Evolutionary conservation across 371 early-diverging fungal genomes (phyloP).

Genomic region (Globomyces sp.): DNA sequence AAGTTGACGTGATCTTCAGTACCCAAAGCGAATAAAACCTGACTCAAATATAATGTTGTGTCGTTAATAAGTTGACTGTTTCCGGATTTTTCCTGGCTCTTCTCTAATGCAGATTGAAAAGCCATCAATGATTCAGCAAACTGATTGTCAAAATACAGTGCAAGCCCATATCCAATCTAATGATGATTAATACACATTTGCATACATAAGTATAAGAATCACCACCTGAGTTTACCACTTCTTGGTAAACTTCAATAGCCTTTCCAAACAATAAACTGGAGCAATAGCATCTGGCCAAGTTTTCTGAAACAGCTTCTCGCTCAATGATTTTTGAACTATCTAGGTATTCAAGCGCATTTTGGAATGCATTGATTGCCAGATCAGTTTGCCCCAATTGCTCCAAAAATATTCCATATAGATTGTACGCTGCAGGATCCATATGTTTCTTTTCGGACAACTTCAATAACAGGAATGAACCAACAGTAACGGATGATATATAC

Average conservation of each 20-base stretch:
- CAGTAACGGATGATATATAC: background rate
- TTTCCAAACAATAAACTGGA: constrained; percentile 14
- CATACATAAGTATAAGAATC: constrained; percentile 53
- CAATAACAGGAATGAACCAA: constrained; percentile 59
- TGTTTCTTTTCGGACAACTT: constrained; percentile 69
- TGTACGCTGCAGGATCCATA: constrained; percentile 61
- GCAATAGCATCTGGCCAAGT: constrained; percentile 20
- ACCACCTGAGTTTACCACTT: background rate
- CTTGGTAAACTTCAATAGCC: constrained; percentile 4
- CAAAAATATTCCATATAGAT: constrained; percentile 71
- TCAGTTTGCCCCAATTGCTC: constrained; percentile 70
- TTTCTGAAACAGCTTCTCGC: background rate
- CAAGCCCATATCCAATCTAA: constrained; percentile 53
- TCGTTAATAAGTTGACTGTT: constrained; percentile 43
- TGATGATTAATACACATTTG: background rate
- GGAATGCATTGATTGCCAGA: constrained; percentile 66
- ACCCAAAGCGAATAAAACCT: constrained; percentile 86
- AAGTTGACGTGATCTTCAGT: constrained; percentile 71
- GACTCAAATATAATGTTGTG: constrained; percentile 67
- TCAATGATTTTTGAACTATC: background rate
- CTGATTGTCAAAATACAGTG: constrained; percentile 70
- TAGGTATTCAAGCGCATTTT: constrained; percentile 41
- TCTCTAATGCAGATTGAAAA: constrained; percentile 72
- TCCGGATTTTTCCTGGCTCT: constrained; percentile 41
- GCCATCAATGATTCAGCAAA: constrained; percentile 64